A percentile compares a stretch with the other conserved stretches of the same genome.
Evolutionary conservation across 2,329 filamentous ascomycete genomes (phyloP).

Genomic region (Davidsoniella eucalypti): DNA sequence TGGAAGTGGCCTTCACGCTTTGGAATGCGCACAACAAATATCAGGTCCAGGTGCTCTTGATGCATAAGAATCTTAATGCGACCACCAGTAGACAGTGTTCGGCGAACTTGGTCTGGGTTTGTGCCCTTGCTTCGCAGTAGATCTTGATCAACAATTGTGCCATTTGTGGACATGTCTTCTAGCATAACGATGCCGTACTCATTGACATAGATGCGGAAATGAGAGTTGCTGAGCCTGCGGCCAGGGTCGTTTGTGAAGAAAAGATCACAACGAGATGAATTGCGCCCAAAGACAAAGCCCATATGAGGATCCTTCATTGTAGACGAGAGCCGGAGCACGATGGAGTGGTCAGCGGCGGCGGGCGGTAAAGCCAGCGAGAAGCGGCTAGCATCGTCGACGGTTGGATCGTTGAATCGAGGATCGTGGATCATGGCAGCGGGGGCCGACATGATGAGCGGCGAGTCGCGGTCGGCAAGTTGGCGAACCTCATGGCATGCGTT

Average conservation of each 20-base stretch:
- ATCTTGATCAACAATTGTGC: constrained; percentile 66
- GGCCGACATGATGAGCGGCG: constrained; percentile 32
- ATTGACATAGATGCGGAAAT: constrained; percentile 89
- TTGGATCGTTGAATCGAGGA: constrained; percentile 32
- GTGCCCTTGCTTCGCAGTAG: constrained; percentile 35
- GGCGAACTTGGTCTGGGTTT: constrained; percentile 23
- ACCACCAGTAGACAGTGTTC: constrained; percentile 56
- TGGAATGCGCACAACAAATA: constrained; percentile 76
- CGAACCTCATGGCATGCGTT: constrained; percentile 56
- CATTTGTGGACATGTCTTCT: constrained; percentile 90
- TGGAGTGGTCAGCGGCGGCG: constrained; percentile 41
- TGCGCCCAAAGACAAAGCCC: constrained; percentile 81
- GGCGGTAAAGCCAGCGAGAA: constrained; percentile 33
- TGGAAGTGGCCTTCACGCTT: constrained; percentile 50
- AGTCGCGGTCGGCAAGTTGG: constrained; percentile 30
- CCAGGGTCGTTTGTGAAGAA: constrained; percentile 48
- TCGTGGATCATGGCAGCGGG: constrained; percentile 28
- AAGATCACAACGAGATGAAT: constrained; percentile 53
- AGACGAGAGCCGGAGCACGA: constrained; percentile 69
- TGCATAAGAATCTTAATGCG: constrained; percentile 53
- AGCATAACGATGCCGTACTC: constrained; percentile 77
- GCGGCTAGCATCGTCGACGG: constrained; percentile 32
- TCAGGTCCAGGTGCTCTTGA: constrained; percentile 40
- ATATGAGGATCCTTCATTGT: constrained; percentile 46
- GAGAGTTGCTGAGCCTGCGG: constrained; percentile 76